Evolutionary conservation across 768 basidiomycete species (phyloP).

Genomic region (Tulasnella sp.): DNA sequence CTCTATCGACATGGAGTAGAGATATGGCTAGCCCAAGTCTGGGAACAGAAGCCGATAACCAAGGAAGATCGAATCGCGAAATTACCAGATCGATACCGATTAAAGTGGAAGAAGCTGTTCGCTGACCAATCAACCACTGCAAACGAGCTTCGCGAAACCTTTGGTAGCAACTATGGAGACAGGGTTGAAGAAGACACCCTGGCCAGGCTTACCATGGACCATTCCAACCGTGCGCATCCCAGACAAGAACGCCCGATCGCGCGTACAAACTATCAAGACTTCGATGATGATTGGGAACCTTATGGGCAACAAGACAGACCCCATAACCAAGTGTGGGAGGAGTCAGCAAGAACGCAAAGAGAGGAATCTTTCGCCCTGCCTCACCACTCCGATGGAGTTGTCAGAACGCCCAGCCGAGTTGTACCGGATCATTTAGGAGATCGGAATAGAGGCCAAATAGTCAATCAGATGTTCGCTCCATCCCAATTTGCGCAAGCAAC

Average conservation of each 20-base stretch:
- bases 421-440: background rate
- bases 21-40: background rate
- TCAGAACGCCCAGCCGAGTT: background rate
- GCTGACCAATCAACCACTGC: background rate
- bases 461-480: background rate
- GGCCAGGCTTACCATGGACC: background rate
- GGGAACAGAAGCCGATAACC: background rate
- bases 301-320: no score
- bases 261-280: no score
- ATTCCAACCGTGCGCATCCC: no score
- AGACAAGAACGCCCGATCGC: background rate
- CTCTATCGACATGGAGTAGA: background rate
- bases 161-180: background rate
- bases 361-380: background rate
- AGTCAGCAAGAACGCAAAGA: background rate
- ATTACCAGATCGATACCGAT: background rate
- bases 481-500: no score
- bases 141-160: background rate
- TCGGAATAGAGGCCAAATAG: background rate
- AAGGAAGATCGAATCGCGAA: background rate
- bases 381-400: no score
- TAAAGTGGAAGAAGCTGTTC: background rate
- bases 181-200: background rate
- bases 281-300: background rate
- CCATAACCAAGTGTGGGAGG: no score